phyloP scores from a whole-genome alignment of 2,329 filamentous ascomycete genomes.

The Aspergillus spinulosporus region DNA sequence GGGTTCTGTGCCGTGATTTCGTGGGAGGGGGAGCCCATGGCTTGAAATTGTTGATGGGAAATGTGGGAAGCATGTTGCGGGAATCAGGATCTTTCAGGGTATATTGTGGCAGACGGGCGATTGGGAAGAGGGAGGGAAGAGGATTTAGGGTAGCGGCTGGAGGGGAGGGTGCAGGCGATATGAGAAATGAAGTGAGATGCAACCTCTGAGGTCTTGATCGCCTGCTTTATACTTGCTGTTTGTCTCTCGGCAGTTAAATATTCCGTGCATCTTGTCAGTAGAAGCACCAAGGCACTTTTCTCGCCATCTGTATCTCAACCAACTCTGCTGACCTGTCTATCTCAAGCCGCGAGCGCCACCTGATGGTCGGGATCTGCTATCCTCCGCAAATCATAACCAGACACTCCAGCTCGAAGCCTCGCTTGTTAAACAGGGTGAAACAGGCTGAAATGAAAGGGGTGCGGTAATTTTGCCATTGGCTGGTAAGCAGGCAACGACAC shows the following conservation, averaged over 20 bases:
- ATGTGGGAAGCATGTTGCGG: slow-evolving; percentile 14
- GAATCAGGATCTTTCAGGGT: slow-evolving; percentile 2
- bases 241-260: slow-evolving; percentile 5
- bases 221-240: slow-evolving; percentile 17
- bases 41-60: slow-evolving; percentile 15
- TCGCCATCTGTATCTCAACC: slow-evolving; percentile 1
- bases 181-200: slow-evolving; percentile 10
- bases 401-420: no score
- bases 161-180: slow-evolving; percentile 2
- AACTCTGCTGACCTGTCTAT: slow-evolving; percentile 6
- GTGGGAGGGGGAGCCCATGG: slow-evolving; percentile 12
- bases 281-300: slow-evolving; percentile 12
- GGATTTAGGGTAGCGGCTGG: slow-evolving; percentile 4
- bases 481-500: no score
- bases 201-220: slow-evolving; percentile 7
- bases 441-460: no score
- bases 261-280: slow-evolving; percentile 10
- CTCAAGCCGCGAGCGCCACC: no score
- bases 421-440: no score
- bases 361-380: no score
- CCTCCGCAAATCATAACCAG: no score
- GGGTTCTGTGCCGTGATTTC: slow-evolving; percentile 4
- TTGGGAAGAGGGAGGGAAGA: slow-evolving; percentile 6
- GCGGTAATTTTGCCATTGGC: no score
- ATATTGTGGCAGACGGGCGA: slow-evolving; percentile 1